Base-by-base conservation (phyloP, 805 yeast species). In the Vanderwaltozyma yarrowii region DNA sequence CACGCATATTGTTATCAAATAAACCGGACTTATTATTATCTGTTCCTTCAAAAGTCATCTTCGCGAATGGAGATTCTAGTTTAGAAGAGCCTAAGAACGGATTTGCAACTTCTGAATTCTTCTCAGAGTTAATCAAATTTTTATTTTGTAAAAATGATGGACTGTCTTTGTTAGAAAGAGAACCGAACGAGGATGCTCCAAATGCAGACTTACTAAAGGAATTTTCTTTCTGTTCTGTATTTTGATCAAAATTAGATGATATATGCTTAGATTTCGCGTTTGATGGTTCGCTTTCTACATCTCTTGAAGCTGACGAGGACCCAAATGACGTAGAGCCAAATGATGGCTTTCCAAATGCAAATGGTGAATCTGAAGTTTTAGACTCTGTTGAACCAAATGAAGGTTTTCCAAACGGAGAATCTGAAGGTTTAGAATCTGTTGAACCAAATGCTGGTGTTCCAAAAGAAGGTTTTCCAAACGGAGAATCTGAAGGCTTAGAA, bases 401-500 rank as follows among this genome's bases (percentile, higher is more conserved):
- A 8, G 58, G 37, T 8, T 42, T 46, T 2, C 58, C 58, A 36
- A 46, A 49, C n/a, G 50, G 41, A 16, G 50, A 45, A 30, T 31
- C 9, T 6, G 6, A 7, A 7, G 23, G 9, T 40, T 30, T 15
- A 7, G 10, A 5, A 7, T 47, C 30, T 19, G 46, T 25, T 11
- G 56, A 36, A 7, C 61, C 62, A 35, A 54, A 54, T 2, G 51
- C 38, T 6, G 61, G 41, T 8, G 52, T 40, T 8, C 60, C 62
- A 33, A 54, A 55, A 2, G 52, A 35, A 10, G 36, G n/a, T n/a
- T n/a, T n/a, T n/a, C n/a, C n/a, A n/a, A n/a, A n/a, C n/a, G n/a
- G n/a, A n/a, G n/a, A n/a, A n/a, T n/a, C n/a, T 18, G 16, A 29
- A 13, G 20, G n/a, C 4, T 10, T 19, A 14, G 27, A 32, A 33